These are phyloP conservation scores for Trichoderma simmonsii DNA, from an alignment of 2,329 filamentous ascomycete genomes.

Conservation along the genomic window DNA sequence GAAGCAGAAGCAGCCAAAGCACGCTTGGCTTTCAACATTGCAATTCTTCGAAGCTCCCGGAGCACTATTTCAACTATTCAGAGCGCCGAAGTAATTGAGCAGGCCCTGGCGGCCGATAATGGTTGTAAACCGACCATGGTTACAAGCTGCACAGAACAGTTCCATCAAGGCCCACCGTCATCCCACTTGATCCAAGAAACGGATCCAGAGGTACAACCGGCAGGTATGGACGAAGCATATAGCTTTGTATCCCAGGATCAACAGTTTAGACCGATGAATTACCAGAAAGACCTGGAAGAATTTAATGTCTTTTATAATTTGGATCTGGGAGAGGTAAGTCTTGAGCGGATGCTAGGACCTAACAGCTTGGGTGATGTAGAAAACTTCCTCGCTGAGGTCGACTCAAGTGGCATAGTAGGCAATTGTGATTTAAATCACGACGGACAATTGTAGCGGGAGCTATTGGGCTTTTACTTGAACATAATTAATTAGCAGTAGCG, in stretches of 20 bases:
- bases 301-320: background rate
- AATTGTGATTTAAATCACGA: background rate
- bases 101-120: too few species aligned
- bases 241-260: background rate
- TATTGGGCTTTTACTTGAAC: background rate
- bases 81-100: too few species aligned
- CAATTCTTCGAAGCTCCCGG: background rate
- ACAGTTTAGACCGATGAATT: background rate
- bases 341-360: background rate
- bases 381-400: background rate
- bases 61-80: background rate
- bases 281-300: background rate
- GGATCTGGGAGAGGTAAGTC: background rate
- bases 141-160: background rate
- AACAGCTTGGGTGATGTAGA: background rate
- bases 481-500: too few species aligned
- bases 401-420: background rate
- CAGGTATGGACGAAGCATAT: background rate
- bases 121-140: too few species aligned
- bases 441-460: constrained; percentile 31
- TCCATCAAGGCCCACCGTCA: background rate
- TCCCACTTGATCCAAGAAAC: background rate
- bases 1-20: background rate
- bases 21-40: background rate
- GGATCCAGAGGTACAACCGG: background rate